Evolutionary conservation across 805 yeast species (phyloP).

Genomic region (Starmerella floricola): DNA sequence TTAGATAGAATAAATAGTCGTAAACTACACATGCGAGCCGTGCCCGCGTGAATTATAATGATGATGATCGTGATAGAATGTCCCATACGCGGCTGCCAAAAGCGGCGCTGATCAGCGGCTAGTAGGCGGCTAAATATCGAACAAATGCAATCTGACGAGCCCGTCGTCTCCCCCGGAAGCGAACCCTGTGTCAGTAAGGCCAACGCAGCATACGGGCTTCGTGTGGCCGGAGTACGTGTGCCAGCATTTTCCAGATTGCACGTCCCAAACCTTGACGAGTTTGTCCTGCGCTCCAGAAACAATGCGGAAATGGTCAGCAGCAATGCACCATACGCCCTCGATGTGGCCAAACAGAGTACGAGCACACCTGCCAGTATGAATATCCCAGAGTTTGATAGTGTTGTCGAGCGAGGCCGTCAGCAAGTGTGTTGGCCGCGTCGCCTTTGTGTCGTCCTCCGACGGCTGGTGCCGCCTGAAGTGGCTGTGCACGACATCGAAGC

Average conservation of each 20-base stretch:
- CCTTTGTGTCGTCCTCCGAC: conserved; percentile 19
- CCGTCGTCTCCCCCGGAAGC: conserved; percentile 89
- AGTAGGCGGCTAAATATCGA: conserved; percentile 33
- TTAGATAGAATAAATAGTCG: too few species aligned
- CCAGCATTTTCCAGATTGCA: conserved; percentile 86
- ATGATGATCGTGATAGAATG: too few species aligned
- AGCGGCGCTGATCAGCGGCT: too few species aligned
- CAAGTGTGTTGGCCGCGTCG: conserved; percentile 61
- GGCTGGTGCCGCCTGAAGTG: conserved; percentile 4
- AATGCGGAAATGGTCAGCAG: conserved; percentile 89
- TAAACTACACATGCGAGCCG: too few species aligned
- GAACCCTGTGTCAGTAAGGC: conserved; percentile 75
- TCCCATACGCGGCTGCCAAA: too few species aligned
- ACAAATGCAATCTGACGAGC: conserved; percentile 68
- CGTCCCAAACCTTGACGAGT: conserved; percentile 84
- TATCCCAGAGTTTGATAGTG: conserved; percentile 88
- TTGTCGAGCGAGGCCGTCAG: conserved; percentile 82
- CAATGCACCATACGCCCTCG: conserved; percentile 96
- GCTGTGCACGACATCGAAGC: conserved; percentile 3
- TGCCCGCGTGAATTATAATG: too few species aligned
- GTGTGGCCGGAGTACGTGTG: conserved; percentile 75
- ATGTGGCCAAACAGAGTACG: conserved; percentile 95
- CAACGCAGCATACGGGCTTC: conserved; percentile 51
- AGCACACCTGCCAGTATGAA: conserved; percentile 71
- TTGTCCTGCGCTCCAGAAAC: conserved; percentile 93